A percentile compares a stretch with the other conserved stretches of the same genome.
Conservation (phyloP, 1,284 basidiomycete species). For the Schizophyllum amplum region DNA sequence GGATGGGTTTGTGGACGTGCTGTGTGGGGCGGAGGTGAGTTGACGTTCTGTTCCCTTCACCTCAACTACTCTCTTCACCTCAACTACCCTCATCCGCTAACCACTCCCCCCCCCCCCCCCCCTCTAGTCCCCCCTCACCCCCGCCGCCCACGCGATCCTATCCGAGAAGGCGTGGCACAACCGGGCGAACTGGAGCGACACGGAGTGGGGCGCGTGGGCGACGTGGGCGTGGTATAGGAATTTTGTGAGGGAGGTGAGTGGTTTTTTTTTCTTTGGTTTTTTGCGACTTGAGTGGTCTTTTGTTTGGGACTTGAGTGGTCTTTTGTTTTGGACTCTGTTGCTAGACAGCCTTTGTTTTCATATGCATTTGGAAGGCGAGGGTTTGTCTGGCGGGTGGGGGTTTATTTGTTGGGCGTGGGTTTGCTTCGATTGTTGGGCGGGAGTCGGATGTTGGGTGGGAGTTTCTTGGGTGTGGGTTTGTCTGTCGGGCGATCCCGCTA, state of each 20-base stretch:
- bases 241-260: conserved; percentile 67
- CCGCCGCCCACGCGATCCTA: conserved; percentile 38
- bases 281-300: no score
- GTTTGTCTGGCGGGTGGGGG: no score
- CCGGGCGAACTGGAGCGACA: conserved; percentile 57
- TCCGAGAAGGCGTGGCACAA: conserved; percentile 59
- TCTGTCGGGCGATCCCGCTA: not conserved
- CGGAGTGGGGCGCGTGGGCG: conserved; percentile 76
- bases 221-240: conserved; percentile 85
- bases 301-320: no score
- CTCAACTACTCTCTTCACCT: not conserved
- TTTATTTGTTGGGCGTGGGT: not conserved
- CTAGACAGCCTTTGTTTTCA: conserved; percentile 6
- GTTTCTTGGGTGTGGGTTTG: not conserved
- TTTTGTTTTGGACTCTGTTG: no score
- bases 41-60: no score
- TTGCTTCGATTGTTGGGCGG: not conserved
- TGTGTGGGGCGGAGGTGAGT: not conserved
- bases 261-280: conserved; percentile 1
- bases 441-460: not conserved
- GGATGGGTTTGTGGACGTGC: conserved; percentile 51
- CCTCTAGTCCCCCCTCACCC: not conserved
- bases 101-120: not conserved
- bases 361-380: no score
- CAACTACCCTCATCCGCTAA: not conserved